phyloP scores from a whole-genome alignment of 2,329 filamentous ascomycete species.

The Geosmithia putterillii region DNA sequence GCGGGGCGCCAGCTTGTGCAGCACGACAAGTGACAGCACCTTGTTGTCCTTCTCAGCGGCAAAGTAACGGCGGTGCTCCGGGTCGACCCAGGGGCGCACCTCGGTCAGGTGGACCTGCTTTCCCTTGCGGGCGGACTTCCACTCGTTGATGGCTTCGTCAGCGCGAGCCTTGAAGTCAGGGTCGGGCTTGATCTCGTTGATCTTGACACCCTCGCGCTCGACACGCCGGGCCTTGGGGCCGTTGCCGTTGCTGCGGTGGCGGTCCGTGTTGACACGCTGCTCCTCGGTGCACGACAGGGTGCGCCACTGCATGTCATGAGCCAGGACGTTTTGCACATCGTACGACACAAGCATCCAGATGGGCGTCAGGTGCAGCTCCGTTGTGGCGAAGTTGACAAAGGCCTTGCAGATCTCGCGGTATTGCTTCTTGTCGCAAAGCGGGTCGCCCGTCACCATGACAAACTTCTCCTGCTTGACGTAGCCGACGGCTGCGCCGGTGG shows the following conservation, averaged over 20 bases:
- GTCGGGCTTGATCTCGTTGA: conserved; percentile 59
- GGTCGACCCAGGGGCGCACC: conserved; percentile 78
- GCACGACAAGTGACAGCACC: conserved; percentile 65
- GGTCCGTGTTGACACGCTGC: conserved; percentile 71
- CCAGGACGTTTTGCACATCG: conserved; percentile 69
- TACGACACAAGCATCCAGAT: conserved; percentile 81
- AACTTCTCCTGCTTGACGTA: conserved; percentile 68
- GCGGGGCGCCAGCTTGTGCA: conserved; percentile 67
- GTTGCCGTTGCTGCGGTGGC: conserved; percentile 46
- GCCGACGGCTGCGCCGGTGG: conserved; percentile 73
- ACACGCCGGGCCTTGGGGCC: conserved; percentile 69
- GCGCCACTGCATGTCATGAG: conserved; percentile 71
- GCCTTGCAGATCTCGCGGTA: conserved; percentile 60
- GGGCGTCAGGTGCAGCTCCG: conserved; percentile 58
- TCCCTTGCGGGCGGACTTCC: conserved; percentile 70
- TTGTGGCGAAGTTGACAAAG: conserved; percentile 65
- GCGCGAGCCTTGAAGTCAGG: conserved; percentile 57
- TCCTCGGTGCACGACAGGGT: conserved; percentile 82
- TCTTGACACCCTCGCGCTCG: conserved; percentile 73
- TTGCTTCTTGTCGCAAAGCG: conserved; percentile 70
- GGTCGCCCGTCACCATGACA: conserved; percentile 77
- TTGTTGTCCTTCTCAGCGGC: conserved; percentile 64
- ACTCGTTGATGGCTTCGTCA: conserved; percentile 63
- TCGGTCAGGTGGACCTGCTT: conserved; percentile 82
- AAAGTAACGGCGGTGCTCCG: conserved; percentile 74